Conservation (phyloP, 176 grass and related monocot genomes). For the Echinochloa phyllopogon region DNA sequence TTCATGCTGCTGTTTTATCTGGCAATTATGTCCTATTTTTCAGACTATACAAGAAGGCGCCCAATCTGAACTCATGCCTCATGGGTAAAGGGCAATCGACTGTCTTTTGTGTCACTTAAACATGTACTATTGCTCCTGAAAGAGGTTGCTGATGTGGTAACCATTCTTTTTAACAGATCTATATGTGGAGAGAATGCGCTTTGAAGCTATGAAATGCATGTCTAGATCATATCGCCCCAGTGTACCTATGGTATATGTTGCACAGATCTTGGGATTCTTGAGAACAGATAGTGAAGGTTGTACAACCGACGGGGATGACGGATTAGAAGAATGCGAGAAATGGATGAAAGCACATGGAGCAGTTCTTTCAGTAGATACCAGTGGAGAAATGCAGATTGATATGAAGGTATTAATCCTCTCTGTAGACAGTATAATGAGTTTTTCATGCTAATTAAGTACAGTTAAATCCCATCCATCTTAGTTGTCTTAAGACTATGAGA, state of each 20-base stretch:
- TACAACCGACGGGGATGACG: conserved; percentile 44
- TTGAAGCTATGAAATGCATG: conserved; percentile 91
- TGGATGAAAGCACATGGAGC: conserved; percentile 95
- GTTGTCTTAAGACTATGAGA: neutral
- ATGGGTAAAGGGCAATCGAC: conserved; percentile 73
- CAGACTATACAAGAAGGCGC: conserved; percentile 82
- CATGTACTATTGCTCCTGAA: conserved; percentile 23
- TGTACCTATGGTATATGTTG: conserved; percentile 70
- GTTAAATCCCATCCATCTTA: conserved; percentile 28
- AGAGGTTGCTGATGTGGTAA: conserved; percentile 37
- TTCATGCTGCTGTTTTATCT: conserved; percentile 86
- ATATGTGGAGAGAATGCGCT: conserved; percentile 83
- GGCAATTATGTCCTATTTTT: conserved; percentile 95
- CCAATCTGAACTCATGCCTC: conserved; percentile 86
- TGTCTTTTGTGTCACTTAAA: conserved; percentile 28
- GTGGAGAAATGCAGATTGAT: conserved; percentile 77
- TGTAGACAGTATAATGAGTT: neutral
- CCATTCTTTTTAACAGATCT: conserved; percentile 65
- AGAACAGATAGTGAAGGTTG: conserved; percentile 42
- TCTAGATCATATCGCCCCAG: conserved; percentile 79
- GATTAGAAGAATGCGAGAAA: conserved; percentile 71
- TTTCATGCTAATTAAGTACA: conserved; percentile 3
- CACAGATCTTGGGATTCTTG: conserved; percentile 77
- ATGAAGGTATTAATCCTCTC: conserved; percentile 66
- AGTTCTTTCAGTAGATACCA: conserved; percentile 60